Percentiles rank a stretch among this genome's conserved stretches.
Conservation (phyloP, 1,284 basidiomycete species). For the Anthracocystis walkeri region DNA sequence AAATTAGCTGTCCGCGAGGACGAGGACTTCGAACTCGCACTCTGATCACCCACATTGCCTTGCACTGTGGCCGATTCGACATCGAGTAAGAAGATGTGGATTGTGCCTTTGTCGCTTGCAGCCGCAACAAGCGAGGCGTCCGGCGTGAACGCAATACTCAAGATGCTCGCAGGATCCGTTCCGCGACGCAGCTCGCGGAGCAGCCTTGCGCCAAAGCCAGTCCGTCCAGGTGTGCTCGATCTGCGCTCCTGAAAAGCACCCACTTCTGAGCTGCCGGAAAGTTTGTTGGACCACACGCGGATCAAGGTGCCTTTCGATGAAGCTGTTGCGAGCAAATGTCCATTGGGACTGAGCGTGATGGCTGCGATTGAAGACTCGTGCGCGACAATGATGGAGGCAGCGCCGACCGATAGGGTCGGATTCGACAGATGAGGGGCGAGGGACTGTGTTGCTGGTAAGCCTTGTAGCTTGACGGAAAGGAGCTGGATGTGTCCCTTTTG, state of each 20-base stretch:
- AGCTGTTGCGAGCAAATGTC: slow-evolving; percentile 49
- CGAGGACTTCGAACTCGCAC: background rate
- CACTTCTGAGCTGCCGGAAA: background rate
- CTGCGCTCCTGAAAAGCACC: background rate
- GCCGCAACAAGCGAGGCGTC: slow-evolving; percentile 52
- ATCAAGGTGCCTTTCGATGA: slow-evolving; percentile 60
- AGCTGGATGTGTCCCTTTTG: slow-evolving; percentile 64
- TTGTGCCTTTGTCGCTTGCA: slow-evolving; percentile 64
- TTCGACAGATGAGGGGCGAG: background rate
- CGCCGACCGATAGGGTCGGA: slow-evolving; percentile 24
- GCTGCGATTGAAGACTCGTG: slow-evolving; percentile 53
- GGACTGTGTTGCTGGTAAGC: background rate
- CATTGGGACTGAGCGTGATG: slow-evolving; percentile 50
- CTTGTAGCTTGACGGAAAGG: slow-evolving; percentile 25
- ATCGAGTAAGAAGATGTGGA: slow-evolving; percentile 59
- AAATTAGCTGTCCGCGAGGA: slow-evolving; percentile 28
- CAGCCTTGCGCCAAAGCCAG: slow-evolving; percentile 41
- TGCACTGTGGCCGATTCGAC: background rate
- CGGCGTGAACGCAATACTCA: slow-evolving; percentile 59
- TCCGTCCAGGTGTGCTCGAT: slow-evolving; percentile 26
- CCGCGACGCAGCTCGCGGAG: slow-evolving; percentile 58
- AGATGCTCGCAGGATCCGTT: slow-evolving; percentile 55
- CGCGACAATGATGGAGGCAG: slow-evolving; percentile 60
- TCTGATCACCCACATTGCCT: background rate
- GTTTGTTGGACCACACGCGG: slow-evolving; percentile 55